Percentiles rank a stretch among this genome's conserved stretches.
Conservation (phyloP, 2,329 filamentous ascomycete genomes). For the Trichoderma oligosporum region DNA sequence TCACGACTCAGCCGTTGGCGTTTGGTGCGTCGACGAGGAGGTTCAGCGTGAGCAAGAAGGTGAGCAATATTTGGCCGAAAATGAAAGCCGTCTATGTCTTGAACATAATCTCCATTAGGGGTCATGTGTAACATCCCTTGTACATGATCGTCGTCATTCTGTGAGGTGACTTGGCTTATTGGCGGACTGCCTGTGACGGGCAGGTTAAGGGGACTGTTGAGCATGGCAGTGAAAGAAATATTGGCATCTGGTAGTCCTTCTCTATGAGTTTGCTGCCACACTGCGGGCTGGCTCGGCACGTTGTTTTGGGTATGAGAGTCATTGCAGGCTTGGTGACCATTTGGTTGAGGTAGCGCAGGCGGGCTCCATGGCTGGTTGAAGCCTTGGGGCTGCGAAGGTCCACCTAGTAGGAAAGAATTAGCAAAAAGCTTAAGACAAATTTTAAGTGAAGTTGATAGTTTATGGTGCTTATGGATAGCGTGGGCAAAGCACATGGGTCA, state of each 20-base stretch:
- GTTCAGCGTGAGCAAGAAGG: neutral
- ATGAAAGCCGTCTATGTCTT: neutral
- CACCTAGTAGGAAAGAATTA: conserved; percentile 25
- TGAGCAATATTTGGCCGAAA: neutral
- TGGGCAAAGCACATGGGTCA: too few species aligned
- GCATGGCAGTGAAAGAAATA: conserved; percentile 39
- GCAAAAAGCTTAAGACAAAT: neutral
- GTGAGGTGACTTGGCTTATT: conserved; percentile 63
- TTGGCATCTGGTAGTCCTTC: conserved; percentile 28
- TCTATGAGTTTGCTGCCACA: conserved; percentile 23
- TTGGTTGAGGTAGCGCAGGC: conserved; percentile 39
- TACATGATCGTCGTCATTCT: neutral
- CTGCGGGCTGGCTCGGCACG: conserved; percentile 26
- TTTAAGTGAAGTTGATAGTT: neutral
- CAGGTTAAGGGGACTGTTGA: conserved; percentile 36
- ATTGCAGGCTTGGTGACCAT: conserved; percentile 28
- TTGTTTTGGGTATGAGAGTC: conserved; percentile 29
- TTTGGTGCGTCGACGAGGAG: neutral
- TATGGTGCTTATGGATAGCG: too few species aligned
- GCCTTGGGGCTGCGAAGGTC: conserved; percentile 25
- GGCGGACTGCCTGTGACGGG: conserved; percentile 51
- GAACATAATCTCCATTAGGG: neutral
- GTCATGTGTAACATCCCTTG: neutral
- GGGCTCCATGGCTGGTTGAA: conserved; percentile 39
- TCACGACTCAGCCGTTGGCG: neutral